phyloP scores from a whole-genome alignment of 768 basidiomycete species.

The Russula sp. region DNA sequence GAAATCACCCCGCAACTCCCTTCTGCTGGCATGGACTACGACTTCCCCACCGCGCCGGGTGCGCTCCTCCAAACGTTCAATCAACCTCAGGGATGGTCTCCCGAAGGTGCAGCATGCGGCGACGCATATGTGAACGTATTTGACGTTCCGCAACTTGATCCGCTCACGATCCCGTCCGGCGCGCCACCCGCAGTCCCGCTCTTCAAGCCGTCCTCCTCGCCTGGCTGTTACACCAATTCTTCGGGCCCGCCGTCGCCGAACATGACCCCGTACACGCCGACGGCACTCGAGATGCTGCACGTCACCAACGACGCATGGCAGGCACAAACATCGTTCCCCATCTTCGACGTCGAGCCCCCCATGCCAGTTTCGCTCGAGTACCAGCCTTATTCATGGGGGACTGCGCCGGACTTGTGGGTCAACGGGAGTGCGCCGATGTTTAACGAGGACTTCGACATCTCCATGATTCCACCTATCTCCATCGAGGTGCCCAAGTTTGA shows the following conservation, averaged over 20 bases:
- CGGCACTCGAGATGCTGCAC: slow-evolving; percentile 21
- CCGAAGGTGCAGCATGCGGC: slow-evolving; percentile 6
- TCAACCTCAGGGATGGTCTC: slow-evolving; percentile 21
- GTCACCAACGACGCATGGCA: slow-evolving; percentile 22
- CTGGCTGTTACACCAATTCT: slow-evolving; percentile 14
- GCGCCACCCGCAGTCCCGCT: not conserved
- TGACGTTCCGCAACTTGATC: slow-evolving; percentile 9
- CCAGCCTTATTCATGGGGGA: slow-evolving; percentile 30
- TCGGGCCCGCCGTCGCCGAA: slow-evolving; percentile 22
- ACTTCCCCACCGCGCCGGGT: slow-evolving; percentile 38
- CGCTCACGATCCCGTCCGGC: slow-evolving; percentile 9
- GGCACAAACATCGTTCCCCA: slow-evolving; percentile 18
- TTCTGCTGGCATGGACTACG: slow-evolving; percentile 41
- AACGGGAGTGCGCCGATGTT: slow-evolving; percentile 37
- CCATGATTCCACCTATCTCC: slow-evolving; percentile 58
- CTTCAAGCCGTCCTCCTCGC: slow-evolving; percentile 16
- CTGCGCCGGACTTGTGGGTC: slow-evolving; percentile 31
- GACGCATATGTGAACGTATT: slow-evolving; percentile 15
- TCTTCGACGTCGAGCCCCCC: slow-evolving; percentile 27
- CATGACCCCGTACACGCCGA: slow-evolving; percentile 18
- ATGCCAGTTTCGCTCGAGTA: slow-evolving; percentile 26
- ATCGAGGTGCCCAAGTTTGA: slow-evolving; percentile 48
- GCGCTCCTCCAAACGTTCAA: slow-evolving; percentile 16
- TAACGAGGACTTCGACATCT: slow-evolving; percentile 63
- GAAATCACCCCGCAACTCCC: slow-evolving; percentile 36